Base-by-base conservation (phyloP, 2,329 filamentous ascomycete genomes). In the Xylariaceae sp. region DNA sequence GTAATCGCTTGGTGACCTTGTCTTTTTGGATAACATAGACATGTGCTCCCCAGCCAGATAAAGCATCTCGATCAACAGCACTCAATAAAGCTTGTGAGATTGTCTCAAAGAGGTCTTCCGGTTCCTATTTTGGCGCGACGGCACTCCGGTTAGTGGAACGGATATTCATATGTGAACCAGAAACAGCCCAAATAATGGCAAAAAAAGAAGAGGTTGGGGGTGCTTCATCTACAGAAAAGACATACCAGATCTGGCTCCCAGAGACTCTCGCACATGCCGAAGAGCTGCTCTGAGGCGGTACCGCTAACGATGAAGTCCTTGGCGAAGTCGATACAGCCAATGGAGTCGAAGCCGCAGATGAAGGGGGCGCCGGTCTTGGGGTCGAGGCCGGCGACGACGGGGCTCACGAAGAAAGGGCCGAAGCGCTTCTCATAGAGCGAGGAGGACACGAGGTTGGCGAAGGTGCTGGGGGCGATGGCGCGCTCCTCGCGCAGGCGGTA, bases 21-120 rank as follows among this genome's bases (percentile, higher is more conserved):
- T 95, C 91, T 81, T 98, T 98, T 78, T 97, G 93, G 69, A 98
- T 95, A 65, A 98, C 95, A 75, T 97, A 98, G 59, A 98, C 93
- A 66, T 98, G 90, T 32, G 93, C 93, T 66, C 93, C 93, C 93
- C 93, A 97, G 55, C 93, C 93, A 29, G 92, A 96, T 54, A 98
- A 77, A 42, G 93, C 93, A 71, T 98, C 93, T 73, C 93, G 82
- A 71, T 98, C 93, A 47, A 97, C 88, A 49, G 93, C 93, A 70
- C 94, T 97, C 59, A 98, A 79, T 49, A 98, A 79, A 42, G 92
- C 84, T 73, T 98, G 93, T 38, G 93, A 97, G 66, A 97, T 89
- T 53, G 93, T 98, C 75, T 98, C 93, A 72, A 98, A 98, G 41
- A 98, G 83, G 61, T 95, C 91, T 56, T 98, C 92, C 45, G 93